Evolutionary conservation across 2,329 filamentous ascomycete genomes (phyloP).

Genomic region (Cladorrhinum sp.): DNA sequence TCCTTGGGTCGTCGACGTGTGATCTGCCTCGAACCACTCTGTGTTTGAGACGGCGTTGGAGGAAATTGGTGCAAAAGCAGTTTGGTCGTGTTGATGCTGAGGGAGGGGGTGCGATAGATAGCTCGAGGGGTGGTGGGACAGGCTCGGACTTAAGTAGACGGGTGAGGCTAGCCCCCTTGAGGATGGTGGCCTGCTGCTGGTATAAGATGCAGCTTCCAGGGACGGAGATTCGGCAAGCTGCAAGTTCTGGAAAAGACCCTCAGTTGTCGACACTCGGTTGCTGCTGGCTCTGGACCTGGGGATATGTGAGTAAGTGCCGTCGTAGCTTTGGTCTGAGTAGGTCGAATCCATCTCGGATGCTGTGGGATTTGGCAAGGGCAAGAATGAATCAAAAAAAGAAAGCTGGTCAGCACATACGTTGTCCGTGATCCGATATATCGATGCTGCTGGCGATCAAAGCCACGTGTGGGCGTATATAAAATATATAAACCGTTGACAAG

Average conservation of each 20-base stretch:
- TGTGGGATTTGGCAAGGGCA: not conserved
- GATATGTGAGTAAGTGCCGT: slow-evolving; percentile 28
- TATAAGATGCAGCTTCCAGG: slow-evolving; percentile 26
- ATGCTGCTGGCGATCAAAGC: slow-evolving; percentile 9
- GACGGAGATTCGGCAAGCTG: slow-evolving; percentile 25
- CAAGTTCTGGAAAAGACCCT: slow-evolving; percentile 24
- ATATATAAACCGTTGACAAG: slow-evolving; percentile 3
- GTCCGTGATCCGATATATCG: slow-evolving; percentile 12
- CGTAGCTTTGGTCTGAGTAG: slow-evolving; percentile 20
- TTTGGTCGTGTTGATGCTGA: slow-evolving; percentile 17
- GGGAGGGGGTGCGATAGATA: slow-evolving; percentile 20
- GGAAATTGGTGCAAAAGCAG: slow-evolving; percentile 29
- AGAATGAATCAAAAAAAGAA: slow-evolving; percentile 7
- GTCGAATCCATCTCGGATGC: slow-evolving; percentile 23
- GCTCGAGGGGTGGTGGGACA: slow-evolving; percentile 23
- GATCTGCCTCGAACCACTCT: slow-evolving; percentile 32
- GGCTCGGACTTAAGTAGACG: slow-evolving; percentile 23
- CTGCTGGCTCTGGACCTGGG: slow-evolving; percentile 27
- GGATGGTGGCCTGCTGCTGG: slow-evolving; percentile 24
- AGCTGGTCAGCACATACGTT: slow-evolving; percentile 26
- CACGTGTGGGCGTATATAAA: slow-evolving; percentile 23
- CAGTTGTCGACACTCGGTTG: slow-evolving; percentile 26
- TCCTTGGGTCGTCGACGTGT: slow-evolving; percentile 21
- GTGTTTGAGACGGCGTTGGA: slow-evolving; percentile 31
- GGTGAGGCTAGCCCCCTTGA: slow-evolving; percentile 24